These are phyloP conservation scores for Solanum tarapatanum DNA, from an alignment of 257 asterid genomes.

Conservation along the genomic window DNA sequence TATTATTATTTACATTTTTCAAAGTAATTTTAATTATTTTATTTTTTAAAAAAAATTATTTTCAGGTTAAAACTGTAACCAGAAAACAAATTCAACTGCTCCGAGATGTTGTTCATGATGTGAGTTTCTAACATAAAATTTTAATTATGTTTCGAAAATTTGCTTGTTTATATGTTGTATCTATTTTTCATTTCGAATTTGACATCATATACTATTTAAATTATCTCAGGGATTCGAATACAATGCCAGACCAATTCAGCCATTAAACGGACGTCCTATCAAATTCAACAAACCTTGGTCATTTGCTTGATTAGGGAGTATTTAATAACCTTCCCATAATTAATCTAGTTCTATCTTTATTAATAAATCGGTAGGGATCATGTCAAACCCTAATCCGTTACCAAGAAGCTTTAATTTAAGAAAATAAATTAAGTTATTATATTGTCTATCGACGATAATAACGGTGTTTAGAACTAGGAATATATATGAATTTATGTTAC, in stretches of 20 bases:
- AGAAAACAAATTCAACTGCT: slow-evolving; percentile 36
- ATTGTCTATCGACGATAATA: background rate
- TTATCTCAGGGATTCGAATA: background rate
- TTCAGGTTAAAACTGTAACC: slow-evolving; percentile 39
- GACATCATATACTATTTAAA: background rate
- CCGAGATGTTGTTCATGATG: slow-evolving; percentile 46
- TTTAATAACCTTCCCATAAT: background rate
- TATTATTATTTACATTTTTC: background rate
- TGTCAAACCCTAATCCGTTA: background rate
- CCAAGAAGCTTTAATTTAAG: background rate
- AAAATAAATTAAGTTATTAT: too few species aligned
- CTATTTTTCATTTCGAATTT: background rate
- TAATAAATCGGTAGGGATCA: background rate
- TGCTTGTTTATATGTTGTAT: background rate
- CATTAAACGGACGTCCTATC: background rate
- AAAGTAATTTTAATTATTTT: background rate
- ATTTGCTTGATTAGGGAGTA: background rate
- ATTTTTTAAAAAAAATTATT: too few species aligned
- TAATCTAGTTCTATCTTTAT: background rate
- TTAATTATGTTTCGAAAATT: background rate
- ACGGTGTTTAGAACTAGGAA: background rate
- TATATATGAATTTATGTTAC: background rate
- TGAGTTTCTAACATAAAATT: slow-evolving; percentile 5
- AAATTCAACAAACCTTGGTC: background rate
- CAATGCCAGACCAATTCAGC: background rate